phyloP scores from a whole-genome alignment of 139 green algal genomes.

The Haematococcus sp. region DNA sequence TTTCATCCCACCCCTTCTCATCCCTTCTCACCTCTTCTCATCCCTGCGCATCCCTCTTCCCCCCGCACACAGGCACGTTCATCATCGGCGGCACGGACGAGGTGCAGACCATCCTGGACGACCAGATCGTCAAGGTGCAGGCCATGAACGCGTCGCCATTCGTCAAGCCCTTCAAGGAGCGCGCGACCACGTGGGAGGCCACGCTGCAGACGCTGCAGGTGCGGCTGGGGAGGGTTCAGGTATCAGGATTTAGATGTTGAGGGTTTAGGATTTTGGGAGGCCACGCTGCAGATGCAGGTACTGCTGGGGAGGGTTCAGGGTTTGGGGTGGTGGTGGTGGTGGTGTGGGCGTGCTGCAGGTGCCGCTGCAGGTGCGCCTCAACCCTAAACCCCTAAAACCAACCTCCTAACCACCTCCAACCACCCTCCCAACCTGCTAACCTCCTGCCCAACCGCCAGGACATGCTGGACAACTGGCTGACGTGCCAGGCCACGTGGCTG shows the following conservation, averaged over 20 bases:
- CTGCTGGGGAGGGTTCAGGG: neutral
- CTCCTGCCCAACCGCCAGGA: constrained; percentile 43
- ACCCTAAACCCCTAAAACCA: too few species aligned
- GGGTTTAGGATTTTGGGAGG: too few species aligned
- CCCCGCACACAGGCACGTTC: constrained; percentile 51
- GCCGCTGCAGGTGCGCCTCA: neutral
- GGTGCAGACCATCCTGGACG: constrained; percentile 75
- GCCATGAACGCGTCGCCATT: constrained; percentile 80
- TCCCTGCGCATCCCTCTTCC: too few species aligned
- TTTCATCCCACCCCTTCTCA: too few species aligned
- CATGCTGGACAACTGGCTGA: constrained; percentile 83
- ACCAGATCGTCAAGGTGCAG: constrained; percentile 70
- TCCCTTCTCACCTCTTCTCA: too few species aligned
- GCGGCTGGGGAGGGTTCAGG: neutral
- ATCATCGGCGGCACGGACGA: constrained; percentile 86
- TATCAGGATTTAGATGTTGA: too few species aligned
- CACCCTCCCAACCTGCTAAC: neutral
- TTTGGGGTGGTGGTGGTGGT: too few species aligned
- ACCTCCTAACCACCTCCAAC: neutral
- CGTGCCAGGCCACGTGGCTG: constrained; percentile 78
- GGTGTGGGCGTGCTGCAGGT: constrained; percentile 18
- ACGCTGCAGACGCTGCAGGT: constrained; percentile 40
- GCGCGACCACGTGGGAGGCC: constrained; percentile 30
- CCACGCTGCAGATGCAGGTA: too few species aligned
- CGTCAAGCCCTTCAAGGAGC: constrained; percentile 74